Conservation (phyloP, 352 stramenopile species). For the Phytophthora aleatoria region DNA sequence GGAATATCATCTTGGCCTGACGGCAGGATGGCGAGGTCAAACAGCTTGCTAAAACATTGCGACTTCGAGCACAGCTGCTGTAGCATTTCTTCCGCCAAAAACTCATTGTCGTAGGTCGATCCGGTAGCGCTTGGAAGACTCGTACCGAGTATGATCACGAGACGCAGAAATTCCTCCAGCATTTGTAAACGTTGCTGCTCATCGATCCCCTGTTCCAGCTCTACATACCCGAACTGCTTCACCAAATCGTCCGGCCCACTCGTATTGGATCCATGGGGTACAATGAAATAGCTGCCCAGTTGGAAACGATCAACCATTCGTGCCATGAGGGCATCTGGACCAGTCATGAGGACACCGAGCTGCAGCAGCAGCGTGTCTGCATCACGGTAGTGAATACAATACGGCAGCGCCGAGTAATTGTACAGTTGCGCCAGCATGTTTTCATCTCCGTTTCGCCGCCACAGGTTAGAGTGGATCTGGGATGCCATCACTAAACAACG, state of each 20-base stretch:
- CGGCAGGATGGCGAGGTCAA: slow-evolving; percentile 80
- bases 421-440: slow-evolving; percentile 91
- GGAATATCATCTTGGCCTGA: slow-evolving; percentile 86
- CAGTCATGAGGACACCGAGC: slow-evolving; percentile 67
- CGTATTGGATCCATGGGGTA: slow-evolving; percentile 16
- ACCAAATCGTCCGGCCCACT: slow-evolving; percentile 16
- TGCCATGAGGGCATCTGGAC: slow-evolving; percentile 63
- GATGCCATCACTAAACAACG: slow-evolving; percentile 86
- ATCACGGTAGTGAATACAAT: slow-evolving; percentile 88
- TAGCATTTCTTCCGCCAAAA: slow-evolving; percentile 84
- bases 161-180: slow-evolving; percentile 82
- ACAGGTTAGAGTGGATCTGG: slow-evolving; percentile 89
- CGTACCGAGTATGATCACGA: slow-evolving; percentile 80
- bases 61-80: slow-evolving; percentile 85
- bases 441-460: slow-evolving; percentile 87
- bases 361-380: slow-evolving; percentile 83
- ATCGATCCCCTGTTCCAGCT: slow-evolving; percentile 67
- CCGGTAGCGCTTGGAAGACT: slow-evolving; percentile 70
- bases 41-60: slow-evolving; percentile 77
- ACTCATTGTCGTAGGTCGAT: slow-evolving; percentile 67
- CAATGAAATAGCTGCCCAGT: slow-evolving; percentile 68
- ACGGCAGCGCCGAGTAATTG: slow-evolving; percentile 89
- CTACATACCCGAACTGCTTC: slow-evolving; percentile 53
- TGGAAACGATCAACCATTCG: slow-evolving; percentile 84
- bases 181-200: slow-evolving; percentile 74